These are phyloP conservation scores for Exophiala viscosa DNA, from an alignment of 2,329 filamentous ascomycete species.

Conservation along the genomic window DNA sequence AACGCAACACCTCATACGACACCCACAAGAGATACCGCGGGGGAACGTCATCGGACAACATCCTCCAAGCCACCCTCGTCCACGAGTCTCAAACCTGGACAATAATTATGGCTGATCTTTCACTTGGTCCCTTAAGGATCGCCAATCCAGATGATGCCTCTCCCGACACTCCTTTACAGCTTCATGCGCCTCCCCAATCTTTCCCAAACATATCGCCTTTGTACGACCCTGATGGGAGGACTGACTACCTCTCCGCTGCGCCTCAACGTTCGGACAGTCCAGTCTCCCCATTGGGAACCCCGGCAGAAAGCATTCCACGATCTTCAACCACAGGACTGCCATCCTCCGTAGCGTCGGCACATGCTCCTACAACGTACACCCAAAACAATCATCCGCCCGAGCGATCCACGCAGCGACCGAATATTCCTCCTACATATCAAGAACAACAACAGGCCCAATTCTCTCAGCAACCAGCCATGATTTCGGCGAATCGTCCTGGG, in stretches of 20 bases:
- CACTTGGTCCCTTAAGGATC: slow-evolving; percentile 89
- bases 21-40: not conserved
- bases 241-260: slow-evolving; percentile 17
- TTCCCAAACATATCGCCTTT: slow-evolving; percentile 24
- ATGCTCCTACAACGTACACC: slow-evolving; percentile 8
- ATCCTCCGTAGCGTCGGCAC: slow-evolving; percentile 11
- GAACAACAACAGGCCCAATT: slow-evolving; percentile 42
- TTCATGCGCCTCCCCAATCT: slow-evolving; percentile 17
- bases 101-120: slow-evolving; percentile 50
- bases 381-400: slow-evolving; percentile 17
- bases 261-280: slow-evolving; percentile 20
- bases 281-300: slow-evolving; percentile 25
- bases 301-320: slow-evolving; percentile 12
- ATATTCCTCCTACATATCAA: slow-evolving; percentile 43
- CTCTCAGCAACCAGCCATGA: slow-evolving; percentile 43
- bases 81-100: slow-evolving; percentile 18
- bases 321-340: slow-evolving; percentile 5
- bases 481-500: slow-evolving; percentile 42
- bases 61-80: slow-evolving; percentile 19
- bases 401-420: slow-evolving; percentile 34
- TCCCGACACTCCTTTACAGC: slow-evolving; percentile 30
- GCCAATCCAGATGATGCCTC: slow-evolving; percentile 84
- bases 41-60: slow-evolving; percentile 17
- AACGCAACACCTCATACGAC: slow-evolving; percentile 10
- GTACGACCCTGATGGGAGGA: slow-evolving; percentile 15